Evolutionary conservation across 1,139 yeast genomes (phyloP), one percentile per base, ranked within the genome.

Genomic region (Kodamaea derodonti): DNA sequence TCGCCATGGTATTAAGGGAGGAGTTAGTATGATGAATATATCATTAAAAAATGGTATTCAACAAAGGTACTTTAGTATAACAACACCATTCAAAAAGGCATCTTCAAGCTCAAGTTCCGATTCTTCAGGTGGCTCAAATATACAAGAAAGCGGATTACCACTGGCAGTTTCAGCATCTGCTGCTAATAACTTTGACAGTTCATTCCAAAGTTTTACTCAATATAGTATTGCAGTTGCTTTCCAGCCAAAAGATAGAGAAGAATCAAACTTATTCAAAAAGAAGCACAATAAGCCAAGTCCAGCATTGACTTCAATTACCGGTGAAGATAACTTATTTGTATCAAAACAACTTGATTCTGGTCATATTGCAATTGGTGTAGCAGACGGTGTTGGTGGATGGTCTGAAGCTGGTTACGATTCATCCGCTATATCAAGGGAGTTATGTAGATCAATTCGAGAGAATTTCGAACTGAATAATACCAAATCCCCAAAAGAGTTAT

Each of bases 301-400:
- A 2, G 73, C 73, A 2, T 40, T 54, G 27, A 46, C 52, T 20
- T 80, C 86, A 1, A 80, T 84, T 3, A 73, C 92, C 2, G 98
- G 97, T 4, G 97, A 90, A 53, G 98, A 90, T 56, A 85, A 87
- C 47, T 83, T 75, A 49, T 81, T 90, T 46, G 69, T 79, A 24
- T 67, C 80, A 5, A 57, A 63, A 7, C 52, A 62, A 17, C 52
- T 56, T 14, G 65, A 63, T 10, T 69, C 75, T 8, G 70, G 66
- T 3, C 69, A 71, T 26, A 53, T 83, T 2, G 78, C 90, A 0
- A 70, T 86, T 7, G 97, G 96, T 8, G 97, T 92, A 1, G 92
- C 97, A 3, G 98, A 92, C 58, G 98, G 98, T 14, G 97, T 92
- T 4, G 97, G 97, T 13, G 97, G 97, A 1, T 92, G 97, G 97